phyloP scores from a whole-genome alignment of 2,329 filamentous ascomycete genomes.

The Verticillium longisporum region DNA sequence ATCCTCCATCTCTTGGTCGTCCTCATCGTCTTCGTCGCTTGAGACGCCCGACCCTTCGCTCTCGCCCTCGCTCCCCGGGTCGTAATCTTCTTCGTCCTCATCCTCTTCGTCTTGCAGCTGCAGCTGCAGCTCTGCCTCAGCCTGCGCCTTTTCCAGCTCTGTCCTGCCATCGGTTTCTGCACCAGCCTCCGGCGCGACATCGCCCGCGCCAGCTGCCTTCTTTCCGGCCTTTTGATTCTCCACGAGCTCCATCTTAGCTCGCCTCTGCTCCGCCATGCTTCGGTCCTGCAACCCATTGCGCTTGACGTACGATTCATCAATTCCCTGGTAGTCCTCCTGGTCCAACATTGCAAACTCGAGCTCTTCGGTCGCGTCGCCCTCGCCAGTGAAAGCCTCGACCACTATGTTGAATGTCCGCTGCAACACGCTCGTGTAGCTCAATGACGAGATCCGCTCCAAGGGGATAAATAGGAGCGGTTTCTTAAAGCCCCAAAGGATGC shows the following conservation, averaged over 20 bases:
- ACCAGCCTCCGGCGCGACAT: constrained; percentile 21
- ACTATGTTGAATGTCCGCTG: constrained; percentile 64
- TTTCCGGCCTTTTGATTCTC: constrained; percentile 45
- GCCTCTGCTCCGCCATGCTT: constrained; percentile 62
- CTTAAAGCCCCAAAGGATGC: constrained; percentile 65
- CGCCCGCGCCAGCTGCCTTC: constrained; percentile 36
- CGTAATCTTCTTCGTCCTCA: constrained; percentile 60
- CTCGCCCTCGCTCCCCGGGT: constrained; percentile 54
- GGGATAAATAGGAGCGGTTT: constrained; percentile 62
- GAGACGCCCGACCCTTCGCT: constrained; percentile 49
- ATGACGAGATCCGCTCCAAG: constrained; percentile 50
- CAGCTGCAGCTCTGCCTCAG: constrained; percentile 44
- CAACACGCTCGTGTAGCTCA: constrained; percentile 62
- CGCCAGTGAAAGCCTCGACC: constrained; percentile 48
- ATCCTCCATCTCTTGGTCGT: constrained; percentile 36
- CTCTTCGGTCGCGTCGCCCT: constrained; percentile 47
- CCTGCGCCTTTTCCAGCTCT: constrained; percentile 41
- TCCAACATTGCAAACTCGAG: constrained; percentile 65
- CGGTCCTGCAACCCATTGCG: constrained; percentile 56
- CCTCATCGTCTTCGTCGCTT: constrained; percentile 45
- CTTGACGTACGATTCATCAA: constrained; percentile 56
- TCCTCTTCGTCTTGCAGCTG: constrained; percentile 59
- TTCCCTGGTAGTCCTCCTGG: constrained; percentile 59
- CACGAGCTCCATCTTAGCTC: constrained; percentile 55
- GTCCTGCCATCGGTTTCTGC: constrained; percentile 33